Evolutionary conservation across 352 stramenopile genomes (phyloP).

Genomic region (Phytophthora cactorum): DNA sequence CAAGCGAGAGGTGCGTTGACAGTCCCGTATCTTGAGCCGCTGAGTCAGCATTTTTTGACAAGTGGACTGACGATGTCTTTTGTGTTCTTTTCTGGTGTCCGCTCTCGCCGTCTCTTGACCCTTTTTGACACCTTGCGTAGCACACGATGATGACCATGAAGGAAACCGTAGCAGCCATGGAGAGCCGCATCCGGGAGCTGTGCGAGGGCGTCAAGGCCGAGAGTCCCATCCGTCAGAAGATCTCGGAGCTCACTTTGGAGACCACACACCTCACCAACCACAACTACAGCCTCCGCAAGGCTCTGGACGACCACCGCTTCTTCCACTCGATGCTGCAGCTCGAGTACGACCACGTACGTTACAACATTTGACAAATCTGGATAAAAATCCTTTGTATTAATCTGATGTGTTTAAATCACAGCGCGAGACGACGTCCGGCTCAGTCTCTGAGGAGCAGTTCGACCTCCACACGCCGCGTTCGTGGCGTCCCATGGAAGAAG

Average conservation of each 20-base stretch:
- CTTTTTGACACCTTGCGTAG: slow-evolving; percentile 37
- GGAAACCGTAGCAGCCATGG: slow-evolving; percentile 44
- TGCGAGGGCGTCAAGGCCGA: slow-evolving; percentile 33
- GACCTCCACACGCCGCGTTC: slow-evolving; percentile 38
- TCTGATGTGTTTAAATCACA: slow-evolving; percentile 9
- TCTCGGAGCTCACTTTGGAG: slow-evolving; percentile 50
- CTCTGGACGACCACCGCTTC: slow-evolving; percentile 59
- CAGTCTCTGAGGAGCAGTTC: slow-evolving; percentile 26
- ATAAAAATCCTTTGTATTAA: not conserved
- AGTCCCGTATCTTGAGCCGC: not conserved
- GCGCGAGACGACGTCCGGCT: slow-evolving; percentile 42
- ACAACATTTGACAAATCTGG: too few species aligned
- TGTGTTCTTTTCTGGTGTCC: slow-evolving; percentile 17
- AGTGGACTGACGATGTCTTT: slow-evolving; percentile 3
- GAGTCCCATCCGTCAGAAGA: slow-evolving; percentile 28
- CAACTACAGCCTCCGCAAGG: slow-evolving; percentile 56
- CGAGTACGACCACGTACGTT: slow-evolving; percentile 66
- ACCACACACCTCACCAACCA: slow-evolving; percentile 52
- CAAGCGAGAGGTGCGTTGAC: slow-evolving; percentile 49
- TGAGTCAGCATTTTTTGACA: slow-evolving; percentile 16
- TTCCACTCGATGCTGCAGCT: slow-evolving; percentile 70
- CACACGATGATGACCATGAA: slow-evolving; percentile 65
- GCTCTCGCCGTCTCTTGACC: slow-evolving; percentile 1
- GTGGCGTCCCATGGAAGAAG: slow-evolving; percentile 50
- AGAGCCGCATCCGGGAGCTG: slow-evolving; percentile 40